Evolutionary conservation across 2,329 filamentous ascomycete species (phyloP), one percentile per base, ranked within the genome.

Genomic region (Fusarium goolgardi): DNA sequence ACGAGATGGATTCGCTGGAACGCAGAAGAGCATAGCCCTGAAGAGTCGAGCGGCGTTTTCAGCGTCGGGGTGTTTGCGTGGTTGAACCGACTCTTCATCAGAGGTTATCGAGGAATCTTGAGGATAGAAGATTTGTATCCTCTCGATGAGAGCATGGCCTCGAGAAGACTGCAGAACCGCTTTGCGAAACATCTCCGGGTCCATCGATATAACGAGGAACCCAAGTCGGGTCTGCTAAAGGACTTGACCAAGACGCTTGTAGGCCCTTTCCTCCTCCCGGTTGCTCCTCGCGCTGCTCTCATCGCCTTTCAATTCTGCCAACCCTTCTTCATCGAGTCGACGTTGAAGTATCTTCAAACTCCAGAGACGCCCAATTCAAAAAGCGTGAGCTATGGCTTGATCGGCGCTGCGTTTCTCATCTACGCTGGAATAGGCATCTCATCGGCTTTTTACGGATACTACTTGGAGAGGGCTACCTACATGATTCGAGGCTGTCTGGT

Each of bases 221-320:
- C 65, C 2, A 71, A 66, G 15, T 72, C 76, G 18, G 78, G 75
- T 0, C 61, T 82, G 2, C 57, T 73, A 2, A 75, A 70, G 32
- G 72, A 75, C 6, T 44, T 79, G 65, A 76, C 9, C 6, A 69
- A 47, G 7, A 75, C 79, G 1, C 67, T 82, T 2, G 58, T 70
- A 1, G 75, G 76, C 0, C 76, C 77, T 0, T 65, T 80, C 4
- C 54, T 82, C 0, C 59, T 78, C 0, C 79, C 81, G 0, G 62
- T 82, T 1, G 71, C 73, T 3, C 79, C 81, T 2, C 75, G 80
- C 10, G 68, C 81, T 10, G 77, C 77, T 3, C 69, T 81, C 6
- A 74, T 80, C 6, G 81, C 75, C 15, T 81, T 82, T 61, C 79
- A 72, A 20, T 81, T 81, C 40, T 81, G 79, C 37, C 80, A 81